Evolutionary conservation across 495 filamentous ascomycete genomes (phyloP).

Genomic region (Annulohypoxylon bovei): DNA sequence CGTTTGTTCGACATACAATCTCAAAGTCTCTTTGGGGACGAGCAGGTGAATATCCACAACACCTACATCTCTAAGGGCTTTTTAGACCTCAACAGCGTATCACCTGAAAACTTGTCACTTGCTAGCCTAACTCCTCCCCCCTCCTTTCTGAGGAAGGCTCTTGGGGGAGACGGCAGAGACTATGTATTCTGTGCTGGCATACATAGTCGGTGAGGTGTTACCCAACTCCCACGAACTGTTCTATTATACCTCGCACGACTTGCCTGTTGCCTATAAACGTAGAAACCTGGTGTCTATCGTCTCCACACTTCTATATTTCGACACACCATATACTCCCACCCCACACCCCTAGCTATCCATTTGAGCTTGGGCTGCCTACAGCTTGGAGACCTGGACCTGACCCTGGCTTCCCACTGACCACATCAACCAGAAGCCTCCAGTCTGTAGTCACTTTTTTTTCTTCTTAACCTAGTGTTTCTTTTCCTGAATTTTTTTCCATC

Average conservation of each 20-base stretch:
- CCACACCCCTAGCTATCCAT: slow-evolving; percentile 44
- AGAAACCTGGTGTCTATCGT: slow-evolving; percentile 45
- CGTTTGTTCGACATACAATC: slow-evolving; percentile 36
- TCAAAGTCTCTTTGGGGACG: slow-evolving; percentile 15
- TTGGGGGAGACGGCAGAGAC: slow-evolving; percentile 17
- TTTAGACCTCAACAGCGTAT: slow-evolving; percentile 23
- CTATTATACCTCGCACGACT: slow-evolving; percentile 48
- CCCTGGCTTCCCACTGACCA: slow-evolving; percentile 42
- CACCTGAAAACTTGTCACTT: slow-evolving; percentile 33
- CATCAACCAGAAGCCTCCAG: slow-evolving; percentile 44
- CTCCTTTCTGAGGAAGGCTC: slow-evolving; percentile 5
- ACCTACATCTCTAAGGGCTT: slow-evolving; percentile 20
- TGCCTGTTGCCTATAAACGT: slow-evolving; percentile 44
- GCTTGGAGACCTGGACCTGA: slow-evolving; percentile 32
- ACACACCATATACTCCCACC: slow-evolving; percentile 40
- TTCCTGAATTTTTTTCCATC: slow-evolving; percentile 42
- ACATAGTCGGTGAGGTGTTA: slow-evolving; percentile 44
- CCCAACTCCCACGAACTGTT: slow-evolving; percentile 44
- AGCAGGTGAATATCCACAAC: slow-evolving; percentile 27
- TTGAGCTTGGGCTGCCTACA: slow-evolving; percentile 37
- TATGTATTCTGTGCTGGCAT: slow-evolving; percentile 42
- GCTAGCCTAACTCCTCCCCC: slow-evolving; percentile 35
- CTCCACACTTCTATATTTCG: slow-evolving; percentile 46
- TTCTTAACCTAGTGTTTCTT: slow-evolving; percentile 40
- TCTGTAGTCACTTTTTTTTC: slow-evolving; percentile 39